These are phyloP conservation scores for Zelopaecilomyces penicillatus DNA, from an alignment of 2,329 filamentous ascomycete species.

Conservation along the genomic window DNA sequence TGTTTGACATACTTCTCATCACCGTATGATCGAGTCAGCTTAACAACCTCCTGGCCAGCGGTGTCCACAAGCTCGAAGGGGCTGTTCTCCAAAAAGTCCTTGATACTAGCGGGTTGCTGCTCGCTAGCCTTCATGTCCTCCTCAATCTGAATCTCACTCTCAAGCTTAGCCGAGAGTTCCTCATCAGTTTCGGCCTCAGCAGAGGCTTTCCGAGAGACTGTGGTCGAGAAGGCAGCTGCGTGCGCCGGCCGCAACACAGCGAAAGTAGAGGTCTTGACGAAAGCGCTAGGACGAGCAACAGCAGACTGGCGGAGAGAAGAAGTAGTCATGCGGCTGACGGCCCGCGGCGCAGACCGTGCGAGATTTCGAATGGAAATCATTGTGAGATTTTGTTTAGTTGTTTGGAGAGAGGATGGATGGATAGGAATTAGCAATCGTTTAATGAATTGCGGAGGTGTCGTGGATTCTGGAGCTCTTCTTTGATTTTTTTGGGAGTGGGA, in stretches of 20 bases:
- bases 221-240: constrained; percentile 34
- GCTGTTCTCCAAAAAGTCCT: constrained; percentile 81
- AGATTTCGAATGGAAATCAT: constrained; percentile 65
- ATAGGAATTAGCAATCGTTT: too few species aligned
- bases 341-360: constrained; percentile 59
- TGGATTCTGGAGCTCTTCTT: too few species aligned
- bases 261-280: constrained; percentile 36
- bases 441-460: too few species aligned
- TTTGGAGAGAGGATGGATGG: too few species aligned
- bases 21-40: constrained; percentile 72
- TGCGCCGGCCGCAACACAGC: constrained; percentile 25
- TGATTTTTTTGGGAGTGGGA: too few species aligned
- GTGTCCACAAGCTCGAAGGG: constrained; percentile 77
- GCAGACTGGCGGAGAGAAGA: constrained; percentile 42
- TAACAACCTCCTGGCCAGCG: constrained; percentile 78
- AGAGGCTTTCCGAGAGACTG: constrained; percentile 28
- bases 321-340: constrained; percentile 48
- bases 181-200: constrained; percentile 51
- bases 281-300: constrained; percentile 37
- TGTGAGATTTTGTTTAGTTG: background rate
- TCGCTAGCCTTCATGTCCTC: constrained; percentile 67
- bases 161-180: constrained; percentile 79
- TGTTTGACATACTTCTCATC: constrained; percentile 67
- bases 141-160: constrained; percentile 77
- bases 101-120: constrained; percentile 66